Percentiles rank a stretch among this genome's conserved stretches.
phyloP scores from a whole-genome alignment of 2,329 filamentous ascomycete species.

The Neonectria punicea region DNA sequence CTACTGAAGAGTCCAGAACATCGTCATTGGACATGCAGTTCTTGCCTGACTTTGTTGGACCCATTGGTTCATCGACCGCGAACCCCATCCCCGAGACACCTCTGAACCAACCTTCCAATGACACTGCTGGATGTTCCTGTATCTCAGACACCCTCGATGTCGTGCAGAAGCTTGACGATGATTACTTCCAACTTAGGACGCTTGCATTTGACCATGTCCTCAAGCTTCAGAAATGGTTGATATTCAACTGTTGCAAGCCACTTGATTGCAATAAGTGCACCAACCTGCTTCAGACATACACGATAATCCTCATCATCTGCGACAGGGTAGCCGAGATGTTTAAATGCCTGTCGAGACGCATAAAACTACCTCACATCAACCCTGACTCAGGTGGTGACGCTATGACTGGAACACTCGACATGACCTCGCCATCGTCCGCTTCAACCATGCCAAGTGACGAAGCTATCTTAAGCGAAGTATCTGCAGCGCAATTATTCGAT shows the following conservation, averaged over 20 bases:
- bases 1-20: background rate
- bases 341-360: conserved; percentile 38
- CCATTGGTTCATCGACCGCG: too few species aligned
- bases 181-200: conserved; percentile 41
- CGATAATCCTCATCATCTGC: conserved; percentile 44
- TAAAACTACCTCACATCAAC: background rate
- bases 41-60: background rate
- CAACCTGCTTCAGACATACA: conserved; percentile 24
- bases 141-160: conserved; percentile 37
- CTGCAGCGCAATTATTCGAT: conserved; percentile 31
- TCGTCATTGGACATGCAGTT: background rate
- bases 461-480: background rate
- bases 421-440: background rate
- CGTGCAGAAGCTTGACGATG: conserved; percentile 45
- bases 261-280: conserved; percentile 40
- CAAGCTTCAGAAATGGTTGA: conserved; percentile 45
- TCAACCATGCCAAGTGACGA: too few species aligned
- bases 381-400: background rate
- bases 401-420: background rate
- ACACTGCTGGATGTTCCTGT: conserved; percentile 32
- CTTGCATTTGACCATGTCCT: conserved; percentile 44
- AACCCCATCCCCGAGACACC: background rate
- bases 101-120: background rate
- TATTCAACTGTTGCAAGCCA: conserved; percentile 43
- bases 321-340: conserved; percentile 45